These are phyloP conservation scores for Boletus reticuloceps DNA, from an alignment of 768 basidiomycete species.

Conservation along the genomic window DNA sequence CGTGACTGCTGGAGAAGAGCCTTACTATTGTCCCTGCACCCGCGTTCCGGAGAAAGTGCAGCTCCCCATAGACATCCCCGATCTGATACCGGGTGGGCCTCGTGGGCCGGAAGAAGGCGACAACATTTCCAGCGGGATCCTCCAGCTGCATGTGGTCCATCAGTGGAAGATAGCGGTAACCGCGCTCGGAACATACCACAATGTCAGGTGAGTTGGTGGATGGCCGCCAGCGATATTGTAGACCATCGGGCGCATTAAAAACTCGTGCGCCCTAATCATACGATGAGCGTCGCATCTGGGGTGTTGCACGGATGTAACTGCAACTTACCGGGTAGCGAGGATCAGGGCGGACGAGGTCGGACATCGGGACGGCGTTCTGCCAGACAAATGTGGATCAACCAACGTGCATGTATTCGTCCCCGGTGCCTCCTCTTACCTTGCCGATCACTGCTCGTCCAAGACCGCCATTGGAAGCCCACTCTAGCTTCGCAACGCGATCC, in stretches of 20 bases:
- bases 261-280: slow-evolving; percentile 54
- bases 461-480: slow-evolving; percentile 81
- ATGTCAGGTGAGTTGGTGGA: slow-evolving; percentile 55
- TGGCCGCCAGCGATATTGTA: slow-evolving; percentile 79
- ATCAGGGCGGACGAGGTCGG: slow-evolving; percentile 75
- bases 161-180: slow-evolving; percentile 1
- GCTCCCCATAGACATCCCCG: slow-evolving; percentile 83
- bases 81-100: slow-evolving; percentile 79
- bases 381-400: slow-evolving; percentile 28
- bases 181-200: slow-evolving; percentile 43
- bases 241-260: slow-evolving; percentile 82
- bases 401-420: slow-evolving; percentile 12
- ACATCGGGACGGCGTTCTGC: slow-evolving; percentile 77
- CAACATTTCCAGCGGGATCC: slow-evolving; percentile 63
- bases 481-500: slow-evolving; percentile 84
- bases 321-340: slow-evolving; percentile 55
- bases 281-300: slow-evolving; percentile 11
- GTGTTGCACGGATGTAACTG: slow-evolving; percentile 7
- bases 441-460: slow-evolving; percentile 85
- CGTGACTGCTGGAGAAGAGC: slow-evolving; percentile 16
- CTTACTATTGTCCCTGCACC: slow-evolving; percentile 80
- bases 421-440: slow-evolving; percentile 50
- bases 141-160: slow-evolving; percentile 50
- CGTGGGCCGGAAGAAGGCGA: slow-evolving; percentile 80
- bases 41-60: slow-evolving; percentile 77